A percentile compares a stretch with the other conserved stretches of the same genome.
Conservation (phyloP, 2,329 filamentous ascomycete genomes). For the Phyllosticta citriasiana region DNA sequence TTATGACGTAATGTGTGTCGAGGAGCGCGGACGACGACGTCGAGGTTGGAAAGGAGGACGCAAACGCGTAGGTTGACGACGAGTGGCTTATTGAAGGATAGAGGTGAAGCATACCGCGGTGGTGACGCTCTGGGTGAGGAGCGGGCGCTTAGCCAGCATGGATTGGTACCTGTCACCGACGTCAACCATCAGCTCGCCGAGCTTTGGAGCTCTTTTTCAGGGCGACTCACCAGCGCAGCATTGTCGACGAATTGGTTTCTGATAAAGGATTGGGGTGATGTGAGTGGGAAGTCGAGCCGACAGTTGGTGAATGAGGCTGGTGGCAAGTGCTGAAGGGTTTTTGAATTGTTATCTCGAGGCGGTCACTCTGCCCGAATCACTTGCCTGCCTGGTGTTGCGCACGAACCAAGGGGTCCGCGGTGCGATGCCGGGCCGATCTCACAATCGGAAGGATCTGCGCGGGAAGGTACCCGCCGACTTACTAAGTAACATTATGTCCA, state of each 20-base stretch:
- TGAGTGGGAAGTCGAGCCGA: not conserved
- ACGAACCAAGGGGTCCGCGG: conserved; percentile 6
- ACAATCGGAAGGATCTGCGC: not conserved
- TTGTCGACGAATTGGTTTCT: conserved; percentile 17
- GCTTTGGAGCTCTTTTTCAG: conserved; percentile 13
- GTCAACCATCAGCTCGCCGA: conserved; percentile 5
- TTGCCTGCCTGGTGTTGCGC: not conserved
- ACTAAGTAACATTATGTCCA: not conserved
- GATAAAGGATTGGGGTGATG: not conserved
- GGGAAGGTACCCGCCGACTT: not conserved
- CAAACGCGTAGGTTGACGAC: not conserved
- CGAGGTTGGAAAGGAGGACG: not conserved
- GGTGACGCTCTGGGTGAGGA: conserved; percentile 84
- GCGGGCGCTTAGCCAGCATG: conserved; percentile 66
- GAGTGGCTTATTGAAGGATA: not conserved
- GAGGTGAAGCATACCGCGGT: conserved; percentile 49
- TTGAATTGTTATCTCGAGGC: conserved; percentile 2
- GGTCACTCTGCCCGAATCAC: not conserved
- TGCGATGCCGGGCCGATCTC: not conserved
- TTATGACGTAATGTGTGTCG: not conserved
- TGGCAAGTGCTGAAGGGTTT: not conserved
- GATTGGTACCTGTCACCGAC: conserved; percentile 62
- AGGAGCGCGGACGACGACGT: not conserved
- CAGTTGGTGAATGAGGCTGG: conserved; percentile 1
- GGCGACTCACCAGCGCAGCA: conserved; percentile 32